These are phyloP conservation scores for Umbilicaria muhlenbergii DNA, from an alignment of 495 filamentous ascomycete genomes.

Conservation along the genomic window DNA sequence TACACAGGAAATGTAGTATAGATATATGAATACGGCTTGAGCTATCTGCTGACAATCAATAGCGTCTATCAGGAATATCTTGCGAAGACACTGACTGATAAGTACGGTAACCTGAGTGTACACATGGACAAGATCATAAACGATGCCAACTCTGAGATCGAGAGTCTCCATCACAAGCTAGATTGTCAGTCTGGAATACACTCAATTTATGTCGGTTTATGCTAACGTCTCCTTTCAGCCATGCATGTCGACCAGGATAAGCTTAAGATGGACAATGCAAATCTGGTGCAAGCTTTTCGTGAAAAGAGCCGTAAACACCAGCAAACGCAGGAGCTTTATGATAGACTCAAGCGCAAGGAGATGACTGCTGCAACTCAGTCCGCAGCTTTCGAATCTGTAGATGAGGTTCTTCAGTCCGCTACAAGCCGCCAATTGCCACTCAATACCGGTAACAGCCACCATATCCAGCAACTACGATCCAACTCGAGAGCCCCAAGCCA, in stretches of 20 bases:
- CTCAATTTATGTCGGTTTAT: constrained; percentile 6
- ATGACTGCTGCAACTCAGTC: constrained; percentile 53
- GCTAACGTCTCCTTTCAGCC: constrained; percentile 23
- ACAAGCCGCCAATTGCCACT: constrained; percentile 6
- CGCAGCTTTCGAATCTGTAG: constrained; percentile 51
- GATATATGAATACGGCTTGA: neutral
- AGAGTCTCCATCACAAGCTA: constrained; percentile 46
- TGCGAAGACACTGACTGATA: constrained; percentile 57
- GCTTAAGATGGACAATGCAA: constrained; percentile 60
- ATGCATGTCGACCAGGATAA: constrained; percentile 50
- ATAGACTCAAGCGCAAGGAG: constrained; percentile 60
- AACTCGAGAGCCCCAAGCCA: constrained; percentile 15
- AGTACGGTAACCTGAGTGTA: constrained; percentile 48
- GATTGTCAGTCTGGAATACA: constrained; percentile 20
- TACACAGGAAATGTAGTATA: constrained; percentile 66
- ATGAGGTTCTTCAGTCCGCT: constrained; percentile 23
- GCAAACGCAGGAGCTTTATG: constrained; percentile 72
- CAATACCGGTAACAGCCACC: constrained; percentile 5
- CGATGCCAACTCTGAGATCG: constrained; percentile 70
- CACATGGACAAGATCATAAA: constrained; percentile 70
- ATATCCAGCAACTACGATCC: neutral
- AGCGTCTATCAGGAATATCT: constrained; percentile 75
- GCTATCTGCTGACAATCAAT: constrained; percentile 7
- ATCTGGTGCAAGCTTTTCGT: constrained; percentile 48
- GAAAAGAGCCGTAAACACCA: constrained; percentile 65